These are phyloP conservation scores for Cutaneotrichosporon spelunceum DNA, from an alignment of 1,284 basidiomycete genomes.

Conservation along the genomic window DNA sequence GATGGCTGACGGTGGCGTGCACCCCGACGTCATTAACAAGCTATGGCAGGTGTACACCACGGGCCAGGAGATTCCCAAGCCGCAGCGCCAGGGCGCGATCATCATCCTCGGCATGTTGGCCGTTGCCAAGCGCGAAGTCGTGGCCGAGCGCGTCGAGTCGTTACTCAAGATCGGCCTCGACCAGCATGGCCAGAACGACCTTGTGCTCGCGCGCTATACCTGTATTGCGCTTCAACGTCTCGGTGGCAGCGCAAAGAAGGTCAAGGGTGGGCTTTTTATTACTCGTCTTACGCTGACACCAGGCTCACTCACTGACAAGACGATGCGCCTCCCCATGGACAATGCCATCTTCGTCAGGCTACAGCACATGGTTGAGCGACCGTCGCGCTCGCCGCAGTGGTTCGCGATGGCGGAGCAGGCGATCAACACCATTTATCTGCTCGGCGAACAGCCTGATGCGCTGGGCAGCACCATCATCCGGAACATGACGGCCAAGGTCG, in stretches of 20 bases:
- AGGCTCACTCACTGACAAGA: slow-evolving; percentile 86
- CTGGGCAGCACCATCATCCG: slow-evolving; percentile 80
- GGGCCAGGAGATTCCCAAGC: slow-evolving; percentile 67
- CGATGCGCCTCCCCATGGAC: slow-evolving; percentile 81
- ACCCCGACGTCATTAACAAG: slow-evolving; percentile 78
- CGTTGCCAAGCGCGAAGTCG: slow-evolving; percentile 73
- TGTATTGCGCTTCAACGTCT: slow-evolving; percentile 89
- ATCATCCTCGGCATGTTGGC: slow-evolving; percentile 96
- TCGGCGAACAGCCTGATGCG: slow-evolving; percentile 88
- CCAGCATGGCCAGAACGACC: slow-evolving; percentile 74
- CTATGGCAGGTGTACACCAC: slow-evolving; percentile 94
- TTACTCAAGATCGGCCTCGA: slow-evolving; percentile 89
- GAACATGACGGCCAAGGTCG: slow-evolving; percentile 71
- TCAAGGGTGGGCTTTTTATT: slow-evolving; percentile 66
- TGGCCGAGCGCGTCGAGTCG: slow-evolving; percentile 81
- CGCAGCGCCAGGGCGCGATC: slow-evolving; percentile 86
- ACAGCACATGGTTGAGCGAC: slow-evolving; percentile 70
- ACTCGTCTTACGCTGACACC: neutral
- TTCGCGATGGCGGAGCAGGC: slow-evolving; percentile 91
- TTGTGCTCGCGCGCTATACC: slow-evolving; percentile 86
- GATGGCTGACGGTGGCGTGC: slow-evolving; percentile 74
- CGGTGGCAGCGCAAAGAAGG: slow-evolving; percentile 92
- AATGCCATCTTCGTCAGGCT: slow-evolving; percentile 81
- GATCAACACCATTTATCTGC: slow-evolving; percentile 90
- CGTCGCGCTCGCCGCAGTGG: slow-evolving; percentile 83